Evolutionary conservation across 345 rosid genomes (phyloP).

Genomic region (Toxicodendron radicans): DNA sequence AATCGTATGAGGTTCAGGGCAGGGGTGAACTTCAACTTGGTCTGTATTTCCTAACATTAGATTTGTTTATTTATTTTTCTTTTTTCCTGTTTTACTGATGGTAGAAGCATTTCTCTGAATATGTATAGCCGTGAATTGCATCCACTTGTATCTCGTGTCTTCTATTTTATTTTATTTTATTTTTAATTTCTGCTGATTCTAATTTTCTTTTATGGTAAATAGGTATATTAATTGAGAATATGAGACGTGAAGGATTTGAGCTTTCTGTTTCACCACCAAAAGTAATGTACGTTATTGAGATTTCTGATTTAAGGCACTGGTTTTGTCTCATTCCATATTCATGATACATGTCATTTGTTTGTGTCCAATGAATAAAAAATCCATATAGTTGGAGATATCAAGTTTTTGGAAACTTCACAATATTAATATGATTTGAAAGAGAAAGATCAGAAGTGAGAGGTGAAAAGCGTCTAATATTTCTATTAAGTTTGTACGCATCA

Average conservation of each 20-base stretch:
- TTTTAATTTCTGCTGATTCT: conserved; percentile 16
- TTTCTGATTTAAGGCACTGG: conserved; percentile 10
- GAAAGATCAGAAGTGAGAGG: background rate
- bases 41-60: conserved; percentile 35
- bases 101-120: background rate
- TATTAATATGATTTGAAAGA: conserved; percentile 7
- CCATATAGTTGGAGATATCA: background rate
- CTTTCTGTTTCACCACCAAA: conserved; percentile 93
- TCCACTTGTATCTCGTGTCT: background rate
- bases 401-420: background rate
- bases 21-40: conserved; percentile 99
- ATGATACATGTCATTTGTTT: background rate
- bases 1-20: conserved; percentile 94
- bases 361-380: background rate
- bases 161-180: background rate
- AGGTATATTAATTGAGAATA: conserved; percentile 97
- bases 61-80: conserved; percentile 2
- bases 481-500: background rate
- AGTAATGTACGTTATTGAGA: conserved; percentile 75
- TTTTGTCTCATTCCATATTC: conserved; percentile 5
- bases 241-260: conserved; percentile 99
- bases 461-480: background rate
- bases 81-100: background rate
- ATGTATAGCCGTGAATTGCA: background rate
- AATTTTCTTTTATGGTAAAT: conserved; percentile 27